These are phyloP conservation scores for Diplodia seriata DNA, from an alignment of 2,329 filamentous ascomycete species.

Conservation along the genomic window DNA sequence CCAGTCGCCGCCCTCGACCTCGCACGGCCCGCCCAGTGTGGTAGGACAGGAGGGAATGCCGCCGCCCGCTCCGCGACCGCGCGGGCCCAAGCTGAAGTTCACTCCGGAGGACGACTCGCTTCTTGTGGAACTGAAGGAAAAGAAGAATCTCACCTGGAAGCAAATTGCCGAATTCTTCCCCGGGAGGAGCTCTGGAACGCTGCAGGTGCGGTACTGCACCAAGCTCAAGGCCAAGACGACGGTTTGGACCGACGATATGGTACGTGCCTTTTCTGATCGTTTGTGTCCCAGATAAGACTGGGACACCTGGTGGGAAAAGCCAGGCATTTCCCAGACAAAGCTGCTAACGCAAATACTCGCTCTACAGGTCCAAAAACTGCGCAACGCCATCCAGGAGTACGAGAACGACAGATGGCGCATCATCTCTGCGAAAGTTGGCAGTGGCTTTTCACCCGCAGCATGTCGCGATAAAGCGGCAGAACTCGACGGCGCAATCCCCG, in stretches of 20 bases:
- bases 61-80: slow-evolving; percentile 76
- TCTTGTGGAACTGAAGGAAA: slow-evolving; percentile 89
- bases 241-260: slow-evolving; percentile 92
- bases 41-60: slow-evolving; percentile 91
- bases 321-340: background rate
- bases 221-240: slow-evolving; percentile 94
- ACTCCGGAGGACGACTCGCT: slow-evolving; percentile 89
- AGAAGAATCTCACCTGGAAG: slow-evolving; percentile 94
- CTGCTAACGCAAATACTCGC: slow-evolving; percentile 1
- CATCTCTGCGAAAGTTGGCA: slow-evolving; percentile 87
- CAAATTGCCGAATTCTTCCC: slow-evolving; percentile 97
- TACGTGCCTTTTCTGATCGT: slow-evolving; percentile 56
- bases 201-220: slow-evolving; percentile 94
- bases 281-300: background rate
- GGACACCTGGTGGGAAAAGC: background rate
- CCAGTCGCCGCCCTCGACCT: slow-evolving; percentile 46
- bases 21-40: slow-evolving; percentile 76
- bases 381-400: slow-evolving; percentile 79
- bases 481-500: slow-evolving; percentile 47
- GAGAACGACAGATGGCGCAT: slow-evolving; percentile 94
- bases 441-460: slow-evolving; percentile 84
- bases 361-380: slow-evolving; percentile 75
- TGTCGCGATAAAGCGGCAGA: slow-evolving; percentile 82
- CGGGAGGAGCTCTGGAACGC: slow-evolving; percentile 83
- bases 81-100: slow-evolving; percentile 91